Conservation (phyloP, 441 rosid genomes). For the Brassica hybrid region DNA sequence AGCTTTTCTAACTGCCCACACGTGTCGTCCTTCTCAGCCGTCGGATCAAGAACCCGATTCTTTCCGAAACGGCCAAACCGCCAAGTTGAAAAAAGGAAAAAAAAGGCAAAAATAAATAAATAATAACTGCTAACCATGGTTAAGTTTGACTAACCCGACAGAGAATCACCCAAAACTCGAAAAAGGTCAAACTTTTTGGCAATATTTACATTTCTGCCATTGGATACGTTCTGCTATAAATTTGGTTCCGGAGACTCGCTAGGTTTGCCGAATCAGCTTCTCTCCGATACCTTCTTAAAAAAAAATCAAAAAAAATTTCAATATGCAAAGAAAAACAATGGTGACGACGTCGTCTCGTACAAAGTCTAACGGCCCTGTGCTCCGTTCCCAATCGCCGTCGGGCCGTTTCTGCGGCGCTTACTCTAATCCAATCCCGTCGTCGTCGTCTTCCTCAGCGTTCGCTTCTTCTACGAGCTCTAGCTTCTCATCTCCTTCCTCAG, state of each 20-base stretch:
- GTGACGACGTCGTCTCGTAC: slow-evolving; percentile 52
- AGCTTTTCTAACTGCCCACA: slow-evolving; percentile 38
- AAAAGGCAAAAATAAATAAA: background rate
- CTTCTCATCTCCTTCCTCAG: no score
- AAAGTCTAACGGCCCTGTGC: slow-evolving; percentile 54
- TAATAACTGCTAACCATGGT: slow-evolving; percentile 50
- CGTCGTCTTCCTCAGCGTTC: slow-evolving; percentile 56
- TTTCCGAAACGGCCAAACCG: slow-evolving; percentile 46
- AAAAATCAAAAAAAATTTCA: background rate
- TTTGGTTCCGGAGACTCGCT: slow-evolving; percentile 54
- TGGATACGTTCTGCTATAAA: slow-evolving; percentile 51
- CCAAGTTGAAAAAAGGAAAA: slow-evolving; percentile 20
- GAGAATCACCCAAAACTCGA: slow-evolving; percentile 28
- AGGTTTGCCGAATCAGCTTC: slow-evolving; percentile 77
- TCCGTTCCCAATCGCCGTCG: slow-evolving; percentile 61
- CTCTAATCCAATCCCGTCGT: slow-evolving; percentile 27
- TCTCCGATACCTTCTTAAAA: slow-evolving; percentile 41
- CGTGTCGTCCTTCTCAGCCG: slow-evolving; percentile 34
- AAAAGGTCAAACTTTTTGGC: background rate
- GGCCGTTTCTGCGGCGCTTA: slow-evolving; percentile 49
- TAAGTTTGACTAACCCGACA: slow-evolving; percentile 37
- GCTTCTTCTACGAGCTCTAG: slow-evolving; percentile 78
- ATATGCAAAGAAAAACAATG: slow-evolving; percentile 40
- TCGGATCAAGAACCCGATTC: slow-evolving; percentile 37
- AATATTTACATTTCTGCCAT: slow-evolving; percentile 49